phyloP scores from a whole-genome alignment of 441 rosid species.

The Euphorbia schlechtendalii region DNA sequence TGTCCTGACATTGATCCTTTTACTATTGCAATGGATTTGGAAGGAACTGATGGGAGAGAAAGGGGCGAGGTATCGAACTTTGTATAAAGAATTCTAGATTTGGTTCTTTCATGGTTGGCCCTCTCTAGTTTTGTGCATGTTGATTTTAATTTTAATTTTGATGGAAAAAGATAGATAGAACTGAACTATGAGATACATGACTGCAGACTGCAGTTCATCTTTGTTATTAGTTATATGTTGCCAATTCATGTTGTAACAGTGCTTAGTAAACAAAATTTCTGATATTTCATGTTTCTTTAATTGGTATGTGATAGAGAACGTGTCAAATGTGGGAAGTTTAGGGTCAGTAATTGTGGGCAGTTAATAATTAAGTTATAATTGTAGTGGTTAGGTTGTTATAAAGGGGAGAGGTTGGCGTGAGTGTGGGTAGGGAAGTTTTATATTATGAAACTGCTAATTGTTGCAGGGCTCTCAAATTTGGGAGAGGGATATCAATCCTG shows the following conservation, averaged over 20 bases:
- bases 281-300: not conserved
- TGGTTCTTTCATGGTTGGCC: not conserved
- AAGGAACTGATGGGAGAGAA: slow-evolving; percentile 95
- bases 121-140: not conserved
- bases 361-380: too few species aligned
- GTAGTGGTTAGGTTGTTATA: too few species aligned
- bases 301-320: too few species aligned
- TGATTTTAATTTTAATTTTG: not conserved
- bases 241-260: not conserved
- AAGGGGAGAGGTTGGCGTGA: too few species aligned
- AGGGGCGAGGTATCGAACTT: slow-evolving; percentile 69
- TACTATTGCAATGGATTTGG: slow-evolving; percentile 85
- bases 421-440: too few species aligned
- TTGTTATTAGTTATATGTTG: not conserved
- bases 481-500: too few species aligned
- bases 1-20: slow-evolving; percentile 74
- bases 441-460: too few species aligned
- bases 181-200: not conserved
- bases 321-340: too few species aligned
- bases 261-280: not conserved
- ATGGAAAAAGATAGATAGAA: not conserved
- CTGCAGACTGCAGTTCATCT: not conserved
- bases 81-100: not conserved
- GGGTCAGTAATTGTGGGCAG: too few species aligned
- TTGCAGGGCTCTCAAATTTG: too few species aligned